Percentiles rank a stretch among this genome's conserved stretches.
Evolutionary conservation across 169 alveolate genomes (phyloP).

Genomic region (Plasmodium coatneyi): DNA sequence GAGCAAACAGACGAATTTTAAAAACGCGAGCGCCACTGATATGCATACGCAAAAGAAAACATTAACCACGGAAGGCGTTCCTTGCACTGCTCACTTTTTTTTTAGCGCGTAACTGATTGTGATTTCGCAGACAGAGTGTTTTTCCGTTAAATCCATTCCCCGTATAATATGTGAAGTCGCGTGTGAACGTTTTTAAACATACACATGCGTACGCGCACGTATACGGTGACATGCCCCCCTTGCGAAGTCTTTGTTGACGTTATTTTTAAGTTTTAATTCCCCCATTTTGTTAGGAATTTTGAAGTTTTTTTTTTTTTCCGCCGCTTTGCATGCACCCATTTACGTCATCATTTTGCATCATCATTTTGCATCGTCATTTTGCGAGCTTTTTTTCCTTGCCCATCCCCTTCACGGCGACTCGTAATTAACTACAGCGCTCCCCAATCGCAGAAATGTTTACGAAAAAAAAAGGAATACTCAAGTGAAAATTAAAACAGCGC

Average conservation of each 20-base stretch:
- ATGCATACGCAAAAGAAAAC: neutral
- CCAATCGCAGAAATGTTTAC: constrained; percentile 12
- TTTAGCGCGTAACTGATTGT: neutral
- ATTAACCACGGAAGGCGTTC: neutral
- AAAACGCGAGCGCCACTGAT: neutral
- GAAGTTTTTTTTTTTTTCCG: constrained; percentile 22
- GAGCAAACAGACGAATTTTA: neutral
- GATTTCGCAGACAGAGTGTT: neutral
- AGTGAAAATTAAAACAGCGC: neutral
- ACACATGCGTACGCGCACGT: constrained; percentile 11
- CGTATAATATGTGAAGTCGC: neutral
- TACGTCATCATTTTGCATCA: neutral
- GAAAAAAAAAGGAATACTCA: neutral
- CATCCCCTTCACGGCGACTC: neutral
- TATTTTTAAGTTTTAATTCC: constrained; percentile 68
- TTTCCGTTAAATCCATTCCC: neutral
- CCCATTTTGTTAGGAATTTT: constrained; percentile 45
- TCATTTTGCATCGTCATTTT: neutral
- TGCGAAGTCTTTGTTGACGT: constrained; percentile 3
- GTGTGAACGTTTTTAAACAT: neutral
- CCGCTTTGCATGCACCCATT: no score
- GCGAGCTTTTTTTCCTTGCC: neutral
- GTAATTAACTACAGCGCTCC: constrained; percentile 33
- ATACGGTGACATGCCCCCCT: neutral
- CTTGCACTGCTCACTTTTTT: neutral